Percentiles rank a stretch among this genome's conserved stretches.
Conservation (phyloP, 2,329 filamentous ascomycete species). For the Fusarium torulosum region DNA sequence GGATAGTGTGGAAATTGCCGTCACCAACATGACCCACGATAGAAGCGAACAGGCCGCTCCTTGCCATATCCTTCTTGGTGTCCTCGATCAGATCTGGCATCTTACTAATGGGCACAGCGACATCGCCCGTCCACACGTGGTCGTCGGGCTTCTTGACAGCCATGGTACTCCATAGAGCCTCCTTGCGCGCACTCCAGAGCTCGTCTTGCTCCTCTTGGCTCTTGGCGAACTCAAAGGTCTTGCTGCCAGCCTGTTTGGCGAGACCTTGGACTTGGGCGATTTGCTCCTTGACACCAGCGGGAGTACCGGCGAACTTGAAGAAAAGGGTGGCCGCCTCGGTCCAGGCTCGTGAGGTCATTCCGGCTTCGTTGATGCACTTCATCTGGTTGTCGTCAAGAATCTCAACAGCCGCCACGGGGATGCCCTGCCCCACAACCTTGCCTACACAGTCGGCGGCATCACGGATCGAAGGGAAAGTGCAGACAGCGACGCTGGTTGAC, state of each 20-base stretch:
- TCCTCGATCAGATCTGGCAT: constrained; percentile 82
- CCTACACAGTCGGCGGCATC: constrained; percentile 83
- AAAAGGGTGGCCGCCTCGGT: constrained; percentile 81
- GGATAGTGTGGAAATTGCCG: constrained; percentile 80
- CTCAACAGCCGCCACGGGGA: constrained; percentile 92
- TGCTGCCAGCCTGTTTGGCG: constrained; percentile 70
- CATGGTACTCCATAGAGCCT: constrained; percentile 85
- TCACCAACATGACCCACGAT: constrained; percentile 82
- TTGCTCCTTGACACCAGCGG: constrained; percentile 81
- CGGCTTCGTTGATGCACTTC: constrained; percentile 74
- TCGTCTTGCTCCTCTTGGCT: constrained; percentile 77
- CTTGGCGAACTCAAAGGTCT: constrained; percentile 82
- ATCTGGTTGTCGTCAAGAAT: constrained; percentile 95
- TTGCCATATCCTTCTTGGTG: constrained; percentile 64
- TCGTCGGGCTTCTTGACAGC: constrained; percentile 74
- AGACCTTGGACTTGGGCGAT: constrained; percentile 74
- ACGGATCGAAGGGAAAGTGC: constrained; percentile 69
- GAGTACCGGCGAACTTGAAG: constrained; percentile 85
- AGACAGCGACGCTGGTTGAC: constrained; percentile 84
- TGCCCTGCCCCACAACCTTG: constrained; percentile 81
- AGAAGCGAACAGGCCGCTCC: constrained; percentile 59
- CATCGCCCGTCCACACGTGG: constrained; percentile 87
- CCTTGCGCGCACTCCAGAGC: constrained; percentile 86
- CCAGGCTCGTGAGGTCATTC: constrained; percentile 76
- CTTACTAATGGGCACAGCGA: constrained; percentile 82